Base-by-base conservation (phyloP, 2,329 filamentous ascomycete genomes). In the Stylonectria norvegica region DNA sequence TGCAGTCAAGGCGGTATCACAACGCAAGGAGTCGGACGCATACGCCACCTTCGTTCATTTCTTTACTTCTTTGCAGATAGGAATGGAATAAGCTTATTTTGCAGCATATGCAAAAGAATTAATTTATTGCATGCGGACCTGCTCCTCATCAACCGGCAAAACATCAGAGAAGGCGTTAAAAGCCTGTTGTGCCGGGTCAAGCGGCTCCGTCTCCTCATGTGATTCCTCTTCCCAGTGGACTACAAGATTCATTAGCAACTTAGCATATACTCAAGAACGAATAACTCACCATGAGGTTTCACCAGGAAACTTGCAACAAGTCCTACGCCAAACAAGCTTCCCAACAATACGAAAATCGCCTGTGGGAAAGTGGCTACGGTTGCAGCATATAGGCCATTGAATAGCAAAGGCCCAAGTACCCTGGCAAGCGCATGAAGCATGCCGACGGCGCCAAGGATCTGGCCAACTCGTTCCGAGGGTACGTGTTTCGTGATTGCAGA, bases 401-500 rank as follows among this genome's bases (percentile, higher is more conserved):
- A 95, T 1, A 91, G 59, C 0, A 88, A 76, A 0, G 93, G 93
- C 1, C 85, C 83, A 10, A 95, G 61, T 2, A 97, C 81, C 46
- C 89, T 75, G 3, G 86, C 79, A 23, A 95, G 66, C 1, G 89
- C 86, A 64, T 97, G 91, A 42, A 97, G 66, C 46, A 97, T 71
- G 0, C 91, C 93, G 12, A 84, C 85, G 2, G 89, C 90, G 16
- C 93, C 93, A 0, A 98, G 75, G n/a, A 97, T 70, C 61, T 93
- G 83, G 0, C 93, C 93, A 0, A 93, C 84, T 33, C 79, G 78
- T 48, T 93, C 86, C 1, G 81, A 73, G 0, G 90, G 88, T 0
- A 97, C 84, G 62, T 97, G 93, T 61, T 96, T 97, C 15, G 89
- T 96, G 36, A 96, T 70, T 1, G 85, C 78, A 2, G 86, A 84